Percentiles rank a stretch among this genome's conserved stretches.
Evolutionary conservation across 2,329 filamentous ascomycete genomes (phyloP).

Genomic region (Proliferodiscus dingleyae): DNA sequence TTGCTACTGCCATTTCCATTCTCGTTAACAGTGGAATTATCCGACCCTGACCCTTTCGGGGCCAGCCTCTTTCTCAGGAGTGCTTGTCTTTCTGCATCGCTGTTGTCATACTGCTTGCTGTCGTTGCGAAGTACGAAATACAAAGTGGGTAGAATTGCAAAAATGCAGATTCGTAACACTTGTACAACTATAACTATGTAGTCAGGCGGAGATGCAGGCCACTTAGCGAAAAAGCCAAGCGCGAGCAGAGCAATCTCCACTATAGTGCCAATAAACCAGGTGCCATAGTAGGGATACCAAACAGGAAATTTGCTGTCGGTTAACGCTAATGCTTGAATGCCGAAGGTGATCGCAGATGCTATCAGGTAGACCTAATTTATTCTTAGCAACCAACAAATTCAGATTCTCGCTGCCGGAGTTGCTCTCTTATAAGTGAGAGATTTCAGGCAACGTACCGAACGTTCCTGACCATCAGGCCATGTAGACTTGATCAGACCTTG

Average conservation of each 20-base stretch:
- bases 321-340: conserved; percentile 52
- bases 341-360: conserved; percentile 60
- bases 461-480: conserved; percentile 27
- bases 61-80: conserved; percentile 45
- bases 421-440: not conserved
- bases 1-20: conserved; percentile 25
- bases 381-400: conserved; percentile 8
- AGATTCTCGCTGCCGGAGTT: not conserved
- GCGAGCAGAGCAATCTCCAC: conserved; percentile 48
- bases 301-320: conserved; percentile 45
- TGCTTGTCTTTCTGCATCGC: conserved; percentile 54
- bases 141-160: conserved; percentile 34
- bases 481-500: conserved; percentile 17
- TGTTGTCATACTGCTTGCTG: conserved; percentile 29
- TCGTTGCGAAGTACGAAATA: conserved; percentile 27
- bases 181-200: conserved; percentile 22
- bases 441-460: conserved; percentile 25
- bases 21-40: conserved; percentile 17
- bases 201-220: conserved; percentile 21
- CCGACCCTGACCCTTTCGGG: conserved; percentile 27
- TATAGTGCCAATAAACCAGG: conserved; percentile 53
- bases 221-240: conserved; percentile 29
- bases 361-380: conserved; percentile 47
- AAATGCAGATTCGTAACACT: conserved; percentile 26
- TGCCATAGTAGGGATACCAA: conserved; percentile 61